Percentiles rank a stretch among this genome's conserved stretches.
phyloP scores from a whole-genome alignment of 129 eudicot genomes.

The Gnaphalium uliginosum region DNA sequence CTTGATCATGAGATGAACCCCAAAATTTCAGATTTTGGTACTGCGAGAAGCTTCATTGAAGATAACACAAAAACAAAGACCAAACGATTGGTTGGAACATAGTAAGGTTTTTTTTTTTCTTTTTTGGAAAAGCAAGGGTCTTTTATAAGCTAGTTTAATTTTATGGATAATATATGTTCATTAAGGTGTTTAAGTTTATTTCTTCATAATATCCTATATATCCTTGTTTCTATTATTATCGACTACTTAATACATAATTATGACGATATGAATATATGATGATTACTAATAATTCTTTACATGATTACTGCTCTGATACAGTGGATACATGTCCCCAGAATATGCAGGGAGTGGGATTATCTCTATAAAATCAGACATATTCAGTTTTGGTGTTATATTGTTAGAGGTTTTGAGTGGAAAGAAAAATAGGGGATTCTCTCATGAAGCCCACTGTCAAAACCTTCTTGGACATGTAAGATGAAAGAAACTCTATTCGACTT shows the following conservation, averaged over 20 bases:
- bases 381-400: slow-evolving; percentile 27
- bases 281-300: too few relatives aligned
- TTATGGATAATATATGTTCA: too few relatives aligned
- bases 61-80: background rate
- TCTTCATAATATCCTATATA: too few relatives aligned
- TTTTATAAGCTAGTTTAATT: too few relatives aligned
- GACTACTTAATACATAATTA: too few relatives aligned
- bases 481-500: too few relatives aligned
- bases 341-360: slow-evolving; percentile 4
- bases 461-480: slow-evolving; percentile 50
- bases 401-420: slow-evolving; percentile 38
- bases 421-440: slow-evolving; percentile 39
- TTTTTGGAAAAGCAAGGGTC: too few relatives aligned
- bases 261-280: too few relatives aligned
- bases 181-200: too few relatives aligned
- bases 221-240: too few relatives aligned
- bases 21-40: slow-evolving; percentile 19
- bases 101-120: too few relatives aligned
- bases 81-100: slow-evolving; percentile 30
- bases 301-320: background rate
- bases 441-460: slow-evolving; percentile 34
- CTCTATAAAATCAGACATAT: slow-evolving; percentile 1
- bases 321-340: slow-evolving; percentile 29
- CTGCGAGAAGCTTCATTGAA: background rate
- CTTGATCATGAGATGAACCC: slow-evolving; percentile 8